Percentiles rank a stretch among this genome's conserved stretches.
Conservation (phyloP, 2,329 filamentous ascomycete species). For the Alternaria sp. region DNA sequence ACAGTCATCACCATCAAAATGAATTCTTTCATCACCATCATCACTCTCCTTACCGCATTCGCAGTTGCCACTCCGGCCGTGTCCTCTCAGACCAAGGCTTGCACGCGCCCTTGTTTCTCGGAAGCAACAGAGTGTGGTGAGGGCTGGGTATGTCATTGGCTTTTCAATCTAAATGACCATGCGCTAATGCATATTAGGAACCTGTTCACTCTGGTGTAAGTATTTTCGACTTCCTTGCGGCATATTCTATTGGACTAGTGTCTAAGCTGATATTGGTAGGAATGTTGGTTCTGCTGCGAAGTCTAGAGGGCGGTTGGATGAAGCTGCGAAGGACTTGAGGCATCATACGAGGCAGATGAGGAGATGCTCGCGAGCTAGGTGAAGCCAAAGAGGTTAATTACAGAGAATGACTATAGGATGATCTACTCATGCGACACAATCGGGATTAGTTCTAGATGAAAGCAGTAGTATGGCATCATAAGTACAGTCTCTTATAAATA, state of each 20-base stretch:
- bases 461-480: background rate
- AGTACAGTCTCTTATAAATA: background rate
- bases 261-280: background rate
- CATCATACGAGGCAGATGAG: background rate
- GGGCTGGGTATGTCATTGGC: background rate
- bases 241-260: background rate
- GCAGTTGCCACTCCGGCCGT: background rate
- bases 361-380: background rate
- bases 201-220: background rate
- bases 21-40: background rate
- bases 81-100: background rate
- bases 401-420: background rate
- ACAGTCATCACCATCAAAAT: background rate
- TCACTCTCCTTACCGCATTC: background rate
- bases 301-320: background rate
- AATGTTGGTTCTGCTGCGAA: constrained; percentile 3
- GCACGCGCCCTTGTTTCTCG: background rate
- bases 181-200: background rate
- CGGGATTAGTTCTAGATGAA: background rate
- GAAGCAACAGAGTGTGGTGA: background rate
- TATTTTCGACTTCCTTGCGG: background rate
- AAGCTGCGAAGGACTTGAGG: background rate
- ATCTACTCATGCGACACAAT: background rate
- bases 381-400: background rate
- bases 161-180: background rate